Conservation (phyloP, 768 basidiomycete genomes). For the Asterophora parasitica region DNA sequence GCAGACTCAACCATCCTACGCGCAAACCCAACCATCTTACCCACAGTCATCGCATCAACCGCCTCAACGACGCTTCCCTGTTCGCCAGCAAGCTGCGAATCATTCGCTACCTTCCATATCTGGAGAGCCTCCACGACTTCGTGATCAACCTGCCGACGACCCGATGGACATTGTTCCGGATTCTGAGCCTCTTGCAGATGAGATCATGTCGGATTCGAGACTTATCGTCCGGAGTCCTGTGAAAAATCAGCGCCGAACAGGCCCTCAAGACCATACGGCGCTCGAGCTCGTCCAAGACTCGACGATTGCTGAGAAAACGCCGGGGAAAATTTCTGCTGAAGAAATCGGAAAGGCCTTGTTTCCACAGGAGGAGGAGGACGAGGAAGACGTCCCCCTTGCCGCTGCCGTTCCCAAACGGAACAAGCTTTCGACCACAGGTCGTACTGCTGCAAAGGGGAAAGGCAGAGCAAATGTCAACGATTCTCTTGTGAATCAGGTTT, state of each 20-base stretch:
- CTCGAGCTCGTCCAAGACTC: conserved; percentile 24
- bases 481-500: background rate
- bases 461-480: background rate
- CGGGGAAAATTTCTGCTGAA: conserved; percentile 1
- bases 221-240: background rate
- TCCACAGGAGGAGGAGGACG: conserved; percentile 34
- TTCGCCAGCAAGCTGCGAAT: background rate
- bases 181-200: conserved; percentile 49
- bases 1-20: conserved; percentile 21
- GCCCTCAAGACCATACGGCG: conserved; percentile 5
- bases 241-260: background rate
- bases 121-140: conserved; percentile 3
- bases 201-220: background rate
- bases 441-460: conserved; percentile 7
- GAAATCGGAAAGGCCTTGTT: conserved; percentile 2
- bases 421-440: conserved; percentile 17
- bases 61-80: conserved; percentile 6
- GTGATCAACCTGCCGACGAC: conserved; percentile 19
- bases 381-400: conserved; percentile 40
- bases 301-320: conserved; percentile 21
- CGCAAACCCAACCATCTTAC: conserved; percentile 21
- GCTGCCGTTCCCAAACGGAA: conserved; percentile 16
- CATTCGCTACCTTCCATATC: background rate
- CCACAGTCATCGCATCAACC: conserved; percentile 10
- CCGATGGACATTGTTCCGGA: conserved; percentile 54